Percentiles rank a stretch among this genome's conserved stretches.
Evolutionary conservation across 1,284 basidiomycete species (phyloP).

Genomic region (Hypsizygus ulmarius): DNA sequence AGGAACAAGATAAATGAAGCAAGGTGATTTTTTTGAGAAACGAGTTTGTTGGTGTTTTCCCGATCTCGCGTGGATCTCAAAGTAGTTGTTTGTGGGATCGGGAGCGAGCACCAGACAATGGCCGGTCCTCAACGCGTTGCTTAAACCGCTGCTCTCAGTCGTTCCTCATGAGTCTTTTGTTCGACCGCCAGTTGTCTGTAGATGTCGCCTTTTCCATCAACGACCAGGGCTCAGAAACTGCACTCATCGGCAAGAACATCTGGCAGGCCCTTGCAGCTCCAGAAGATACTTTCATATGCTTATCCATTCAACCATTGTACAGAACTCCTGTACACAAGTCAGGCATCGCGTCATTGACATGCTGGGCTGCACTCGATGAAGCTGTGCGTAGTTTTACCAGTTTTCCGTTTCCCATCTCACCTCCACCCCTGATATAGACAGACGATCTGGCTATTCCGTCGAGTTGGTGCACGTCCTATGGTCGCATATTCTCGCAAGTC

Average conservation of each 20-base stretch:
- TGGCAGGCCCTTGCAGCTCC: slow-evolving; percentile 30
- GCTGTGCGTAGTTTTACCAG: slow-evolving; percentile 18
- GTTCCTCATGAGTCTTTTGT: slow-evolving; percentile 28
- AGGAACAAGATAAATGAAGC: not conserved
- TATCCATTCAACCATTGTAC: slow-evolving; percentile 21
- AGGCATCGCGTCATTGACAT: slow-evolving; percentile 23
- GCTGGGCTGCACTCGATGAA: slow-evolving; percentile 31
- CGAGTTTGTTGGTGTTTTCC: slow-evolving; percentile 15
- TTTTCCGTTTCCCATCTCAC: not conserved
- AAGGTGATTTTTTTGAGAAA: too few relatives aligned
- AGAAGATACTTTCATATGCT: slow-evolving; percentile 14
- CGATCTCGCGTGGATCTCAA: slow-evolving; percentile 7
- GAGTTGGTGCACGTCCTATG: slow-evolving; percentile 28
- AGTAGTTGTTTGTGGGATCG: slow-evolving; percentile 4
- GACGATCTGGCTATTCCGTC: slow-evolving; percentile 32
- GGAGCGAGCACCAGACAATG: not conserved
- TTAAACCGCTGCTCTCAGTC: not conserved
- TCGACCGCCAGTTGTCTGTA: slow-evolving; percentile 17
- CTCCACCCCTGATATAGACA: slow-evolving; percentile 22
- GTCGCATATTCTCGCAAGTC: slow-evolving; percentile 23
- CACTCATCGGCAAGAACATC: slow-evolving; percentile 29
- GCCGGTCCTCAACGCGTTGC: not conserved
- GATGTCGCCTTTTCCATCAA: slow-evolving; percentile 16
- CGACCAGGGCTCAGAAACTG: slow-evolving; percentile 15
- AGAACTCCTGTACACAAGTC: slow-evolving; percentile 1